Evolutionary conservation across 805 yeast species (phyloP), one percentile per base, ranked within the genome.

Genomic region (Candida morakotiae): DNA sequence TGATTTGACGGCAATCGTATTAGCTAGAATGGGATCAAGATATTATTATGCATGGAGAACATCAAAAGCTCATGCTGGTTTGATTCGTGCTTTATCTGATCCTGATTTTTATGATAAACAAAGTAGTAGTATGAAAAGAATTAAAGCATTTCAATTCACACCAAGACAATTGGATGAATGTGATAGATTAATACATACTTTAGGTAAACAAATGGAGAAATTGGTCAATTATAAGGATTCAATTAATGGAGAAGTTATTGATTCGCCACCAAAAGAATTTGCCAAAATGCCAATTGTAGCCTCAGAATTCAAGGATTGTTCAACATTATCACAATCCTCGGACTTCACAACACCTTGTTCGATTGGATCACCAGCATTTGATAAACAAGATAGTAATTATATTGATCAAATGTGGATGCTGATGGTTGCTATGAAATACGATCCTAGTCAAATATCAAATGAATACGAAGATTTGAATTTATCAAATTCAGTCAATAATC

Each of bases 31-130:
- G 15, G 74, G 84, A 5, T 64, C 58, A 13, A 68, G 75, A 44
- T 81, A 79, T 51, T 77, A 77, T 39, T 77, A 77, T 47, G 81
- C 87, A 2, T 78, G 80, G 77, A 70, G 82, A 56, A 69, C 81
- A 53, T 62, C 75, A 26, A 79, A 79, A 47, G 79, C 83, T 1
- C 73, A 72, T 29, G 51, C 53, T 2, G 63, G 62, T 22, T 47
- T 77, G 25, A 46, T 67, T 15, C 58, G 57, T 17, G 29, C 26
- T 3, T 18, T 38, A 8, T 18, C 37, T 9, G 17, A 25, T 24
- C 11, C 32, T n/a, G 35, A 27, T 15, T 33, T 38, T 33, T 33
- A 38, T 21, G 34, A 29, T 24, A 38, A 24, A 19, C 34, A 38
- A 24, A 6, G 17, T 3, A 32, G 32, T 19, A 24, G 25, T 6